Percentiles rank a stretch among this genome's conserved stretches.
Conservation (phyloP, 345 rosid species). For the Odontarrhena argentea region DNA sequence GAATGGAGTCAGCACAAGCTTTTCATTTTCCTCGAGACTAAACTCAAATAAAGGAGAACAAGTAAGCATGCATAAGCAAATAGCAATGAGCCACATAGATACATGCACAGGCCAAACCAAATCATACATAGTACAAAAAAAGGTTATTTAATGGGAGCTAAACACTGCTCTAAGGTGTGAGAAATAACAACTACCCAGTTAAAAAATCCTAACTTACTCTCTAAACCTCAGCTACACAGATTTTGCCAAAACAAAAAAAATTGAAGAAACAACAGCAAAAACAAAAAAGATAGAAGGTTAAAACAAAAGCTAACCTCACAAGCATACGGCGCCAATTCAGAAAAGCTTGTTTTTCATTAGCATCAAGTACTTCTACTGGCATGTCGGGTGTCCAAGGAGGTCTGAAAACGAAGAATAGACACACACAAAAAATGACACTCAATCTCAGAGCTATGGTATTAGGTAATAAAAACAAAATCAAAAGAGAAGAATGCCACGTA, state of each 20-base stretch:
- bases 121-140: constrained; percentile 7
- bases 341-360: constrained; percentile 70
- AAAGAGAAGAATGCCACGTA: constrained; percentile 19
- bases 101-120: neutral
- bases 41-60: constrained; percentile 26
- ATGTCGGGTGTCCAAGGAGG: constrained; percentile 76
- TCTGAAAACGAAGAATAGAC: constrained; percentile 41
- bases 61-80: constrained; percentile 9
- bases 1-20: constrained; percentile 91
- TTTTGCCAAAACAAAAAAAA: neutral
- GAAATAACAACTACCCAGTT: neutral
- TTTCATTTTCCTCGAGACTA: constrained; percentile 97
- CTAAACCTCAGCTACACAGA: neutral
- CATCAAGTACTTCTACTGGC: constrained; percentile 80
- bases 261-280: neutral
- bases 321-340: constrained; percentile 82
- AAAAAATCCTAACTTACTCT: neutral
- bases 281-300: neutral
- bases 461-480: neutral
- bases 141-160: constrained; percentile 1
- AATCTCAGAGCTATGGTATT: neutral
- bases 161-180: constrained; percentile 8
- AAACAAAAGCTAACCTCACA: constrained; percentile 57
- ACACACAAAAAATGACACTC: neutral
- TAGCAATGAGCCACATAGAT: constrained; percentile 8